A percentile compares a stretch with the other conserved stretches of the same genome.
Evolutionary conservation across 2,329 filamentous ascomycete genomes (phyloP).

Genomic region (Fusarium floridanum): DNA sequence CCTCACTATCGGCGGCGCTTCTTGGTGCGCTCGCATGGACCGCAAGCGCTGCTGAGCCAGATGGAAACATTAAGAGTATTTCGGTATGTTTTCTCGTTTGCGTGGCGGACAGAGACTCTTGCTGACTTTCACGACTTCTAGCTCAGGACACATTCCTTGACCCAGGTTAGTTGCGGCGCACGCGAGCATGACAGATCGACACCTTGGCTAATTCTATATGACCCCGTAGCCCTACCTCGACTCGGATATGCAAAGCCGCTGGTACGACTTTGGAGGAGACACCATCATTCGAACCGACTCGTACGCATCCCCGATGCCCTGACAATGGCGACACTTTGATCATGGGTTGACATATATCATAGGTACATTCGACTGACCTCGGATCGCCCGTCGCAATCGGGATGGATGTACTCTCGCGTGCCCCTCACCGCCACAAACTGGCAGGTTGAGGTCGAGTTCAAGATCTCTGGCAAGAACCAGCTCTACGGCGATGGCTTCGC

Average conservation of each 20-base stretch:
- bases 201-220: conserved; percentile 39
- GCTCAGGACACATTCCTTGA: conserved; percentile 89
- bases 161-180: conserved; percentile 71
- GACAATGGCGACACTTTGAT: conserved; percentile 17
- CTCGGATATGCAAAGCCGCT: conserved; percentile 97
- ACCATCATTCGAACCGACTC: conserved; percentile 82
- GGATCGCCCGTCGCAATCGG: conserved; percentile 89
- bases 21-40: conserved; percentile 65
- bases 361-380: conserved; percentile 94
- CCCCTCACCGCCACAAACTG: conserved; percentile 98
- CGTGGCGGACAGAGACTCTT: conserved; percentile 4
- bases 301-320: conserved; percentile 59
- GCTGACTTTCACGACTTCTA: conserved; percentile 55
- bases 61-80: conserved; percentile 66
- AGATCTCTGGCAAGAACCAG: conserved; percentile 88
- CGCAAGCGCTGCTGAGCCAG: conserved; percentile 61
- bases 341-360: conserved; percentile 43
- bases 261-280: conserved; percentile 99
- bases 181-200: conserved; percentile 34
- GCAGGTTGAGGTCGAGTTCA: conserved; percentile 98
- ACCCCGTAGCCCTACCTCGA: conserved; percentile 87
- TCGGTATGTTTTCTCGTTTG: conserved; percentile 53
- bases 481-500: conserved; percentile 97
- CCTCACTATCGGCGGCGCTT: conserved; percentile 61
- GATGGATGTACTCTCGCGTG: conserved; percentile 94